Conservation (phyloP, 1,284 basidiomycete species). For the Leccinum variabile region DNA sequence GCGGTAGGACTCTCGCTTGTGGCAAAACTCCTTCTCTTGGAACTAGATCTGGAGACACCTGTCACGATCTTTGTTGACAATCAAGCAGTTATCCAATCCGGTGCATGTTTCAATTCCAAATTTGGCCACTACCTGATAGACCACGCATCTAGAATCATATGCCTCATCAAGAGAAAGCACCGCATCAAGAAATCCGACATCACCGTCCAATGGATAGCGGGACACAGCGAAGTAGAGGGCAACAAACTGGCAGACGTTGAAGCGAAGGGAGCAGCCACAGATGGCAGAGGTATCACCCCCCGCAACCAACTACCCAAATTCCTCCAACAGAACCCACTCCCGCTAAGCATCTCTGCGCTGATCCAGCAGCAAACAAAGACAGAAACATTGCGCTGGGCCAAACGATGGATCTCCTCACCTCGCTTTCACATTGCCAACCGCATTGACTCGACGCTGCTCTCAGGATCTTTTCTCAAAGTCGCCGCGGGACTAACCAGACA, state of each 20-base stretch:
- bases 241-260: background rate
- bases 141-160: background rate
- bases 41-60: background rate
- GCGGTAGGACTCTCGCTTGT: background rate
- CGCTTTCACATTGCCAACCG: accelerated
- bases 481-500: background rate
- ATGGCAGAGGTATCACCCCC: background rate
- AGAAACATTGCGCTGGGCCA: background rate
- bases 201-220: background rate
- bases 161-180: background rate
- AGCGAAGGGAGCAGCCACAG: background rate
- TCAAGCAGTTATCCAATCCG: background rate
- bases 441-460: background rate
- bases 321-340: background rate
- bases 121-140: background rate
- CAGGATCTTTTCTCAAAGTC: background rate
- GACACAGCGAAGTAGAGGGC: background rate
- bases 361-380: background rate
- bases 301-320: background rate
- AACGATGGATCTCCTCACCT: background rate
- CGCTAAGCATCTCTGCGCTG: background rate
- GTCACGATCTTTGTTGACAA: background rate
- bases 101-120: background rate
- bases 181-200: background rate
- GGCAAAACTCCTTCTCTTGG: background rate